Conservation (phyloP, 805 yeast genomes). For the Candida glaebosa region DNA sequence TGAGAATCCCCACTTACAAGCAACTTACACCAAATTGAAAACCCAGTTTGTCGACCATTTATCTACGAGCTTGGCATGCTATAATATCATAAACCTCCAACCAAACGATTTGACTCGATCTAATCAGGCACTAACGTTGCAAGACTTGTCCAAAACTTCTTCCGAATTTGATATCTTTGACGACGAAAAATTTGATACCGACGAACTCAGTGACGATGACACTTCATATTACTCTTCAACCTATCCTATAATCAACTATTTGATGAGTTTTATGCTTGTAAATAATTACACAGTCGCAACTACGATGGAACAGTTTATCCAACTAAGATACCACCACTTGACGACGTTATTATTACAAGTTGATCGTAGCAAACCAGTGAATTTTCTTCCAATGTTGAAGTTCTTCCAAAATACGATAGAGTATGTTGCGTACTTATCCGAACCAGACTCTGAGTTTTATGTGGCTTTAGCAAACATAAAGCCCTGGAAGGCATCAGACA, state of each 20-base stretch:
- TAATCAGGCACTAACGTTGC: constrained; percentile 1
- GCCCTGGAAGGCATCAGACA: constrained; percentile 24
- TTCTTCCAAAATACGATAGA: constrained; percentile 33
- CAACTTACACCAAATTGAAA: constrained; percentile 19
- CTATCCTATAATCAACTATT: constrained; percentile 27
- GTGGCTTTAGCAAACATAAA: constrained; percentile 9
- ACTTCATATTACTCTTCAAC: constrained; percentile 12
- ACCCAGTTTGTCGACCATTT: constrained; percentile 20
- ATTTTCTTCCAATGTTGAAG: constrained; percentile 27
- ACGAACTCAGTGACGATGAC: constrained; percentile 1
- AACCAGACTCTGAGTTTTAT: not conserved
- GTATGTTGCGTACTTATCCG: constrained; percentile 11
- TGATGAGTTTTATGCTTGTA: constrained; percentile 29
- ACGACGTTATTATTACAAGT: constrained; percentile 7
- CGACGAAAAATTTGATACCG: constrained; percentile 6
- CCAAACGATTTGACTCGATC: constrained; percentile 1
- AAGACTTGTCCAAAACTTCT: constrained; percentile 1
- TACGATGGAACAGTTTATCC: constrained; percentile 20
- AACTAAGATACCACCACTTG: constrained; percentile 21
- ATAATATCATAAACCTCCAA: constrained; percentile 12
- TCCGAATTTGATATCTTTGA: constrained; percentile 6
- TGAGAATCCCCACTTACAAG: constrained; percentile 10
- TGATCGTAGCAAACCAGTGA: constrained; percentile 10
- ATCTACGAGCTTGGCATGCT: constrained; percentile 22
- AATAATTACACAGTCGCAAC: constrained; percentile 17